These are phyloP conservation scores for Kazachstania kunashirensis DNA, from an alignment of 805 yeast genomes.

Conservation along the genomic window DNA sequence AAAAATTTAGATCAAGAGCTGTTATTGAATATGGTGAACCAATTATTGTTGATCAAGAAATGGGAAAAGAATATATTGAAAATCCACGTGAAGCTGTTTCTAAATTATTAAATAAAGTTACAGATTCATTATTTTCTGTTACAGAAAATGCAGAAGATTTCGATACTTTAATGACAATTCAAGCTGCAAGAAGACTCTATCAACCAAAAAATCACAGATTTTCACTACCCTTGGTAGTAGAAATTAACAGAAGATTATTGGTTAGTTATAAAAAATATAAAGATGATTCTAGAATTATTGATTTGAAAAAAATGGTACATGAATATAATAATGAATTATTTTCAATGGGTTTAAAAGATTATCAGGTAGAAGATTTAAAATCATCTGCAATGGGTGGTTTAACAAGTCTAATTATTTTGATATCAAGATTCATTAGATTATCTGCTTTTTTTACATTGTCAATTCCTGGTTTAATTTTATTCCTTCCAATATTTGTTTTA, in stretches of 20 bases:
- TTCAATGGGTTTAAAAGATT: conserved; percentile 58
- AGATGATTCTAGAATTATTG: conserved; percentile 58
- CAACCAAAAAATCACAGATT: conserved; percentile 7
- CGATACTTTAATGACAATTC: conserved; percentile 88
- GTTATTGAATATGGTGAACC: conserved; percentile 90
- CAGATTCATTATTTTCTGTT: conserved; percentile 71
- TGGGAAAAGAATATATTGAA: conserved; percentile 55
- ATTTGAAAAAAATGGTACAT: conserved; percentile 52
- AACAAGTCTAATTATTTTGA: conserved; percentile 39
- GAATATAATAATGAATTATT: conserved; percentile 57
- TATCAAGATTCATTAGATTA: conserved; percentile 45
- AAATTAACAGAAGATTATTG: conserved; percentile 80
- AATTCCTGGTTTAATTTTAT: conserved; percentile 75
- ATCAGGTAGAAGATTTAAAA: conserved; percentile 47
- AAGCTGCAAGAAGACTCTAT: conserved; percentile 84
- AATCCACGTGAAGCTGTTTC: conserved; percentile 69
- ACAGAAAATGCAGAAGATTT: conserved; percentile 91
- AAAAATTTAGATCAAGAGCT: conserved; percentile 88
- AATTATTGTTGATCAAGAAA: conserved; percentile 49
- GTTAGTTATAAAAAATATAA: conserved; percentile 70
- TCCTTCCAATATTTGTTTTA: conserved; percentile 75
- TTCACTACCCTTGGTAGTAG: conserved; percentile 72
- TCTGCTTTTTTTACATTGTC: conserved; percentile 47
- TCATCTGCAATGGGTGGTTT: conserved; percentile 37
- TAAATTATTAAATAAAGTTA: conserved; percentile 57